These are phyloP conservation scores for Anthostomella pinea DNA, from an alignment of 2,329 filamentous ascomycete species.

Conservation along the genomic window DNA sequence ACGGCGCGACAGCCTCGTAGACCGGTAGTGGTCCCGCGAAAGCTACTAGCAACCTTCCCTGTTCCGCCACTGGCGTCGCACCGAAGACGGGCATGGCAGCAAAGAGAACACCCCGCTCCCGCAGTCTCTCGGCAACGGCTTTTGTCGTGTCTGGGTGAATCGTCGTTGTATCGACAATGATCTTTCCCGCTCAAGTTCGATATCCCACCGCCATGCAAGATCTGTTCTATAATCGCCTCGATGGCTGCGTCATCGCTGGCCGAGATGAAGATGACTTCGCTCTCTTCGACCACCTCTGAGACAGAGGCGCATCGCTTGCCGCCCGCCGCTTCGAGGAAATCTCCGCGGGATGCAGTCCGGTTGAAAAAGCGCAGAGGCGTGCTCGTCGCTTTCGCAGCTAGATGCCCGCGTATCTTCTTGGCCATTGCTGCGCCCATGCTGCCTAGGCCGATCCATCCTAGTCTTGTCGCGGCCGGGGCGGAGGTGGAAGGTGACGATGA, in stretches of 20 bases:
- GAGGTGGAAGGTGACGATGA: too few species aligned
- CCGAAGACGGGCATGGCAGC: constrained; percentile 50
- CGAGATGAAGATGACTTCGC: constrained; percentile 38
- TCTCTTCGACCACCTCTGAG: constrained; percentile 26
- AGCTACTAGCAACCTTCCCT: constrained; percentile 44
- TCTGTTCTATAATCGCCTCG: constrained; percentile 27
- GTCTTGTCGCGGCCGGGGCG: too few species aligned
- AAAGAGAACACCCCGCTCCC: constrained; percentile 32
- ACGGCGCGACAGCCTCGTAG: constrained; percentile 35
- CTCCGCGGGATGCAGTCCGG: constrained; percentile 45
- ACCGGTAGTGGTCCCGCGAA: constrained; percentile 40
- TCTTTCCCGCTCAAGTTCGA: constrained; percentile 35
- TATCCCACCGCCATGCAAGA: constrained; percentile 21
- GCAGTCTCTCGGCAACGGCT: constrained; percentile 24
- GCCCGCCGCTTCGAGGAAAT: constrained; percentile 27
- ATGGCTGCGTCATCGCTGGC: constrained; percentile 43
- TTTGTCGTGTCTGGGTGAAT: constrained; percentile 44
- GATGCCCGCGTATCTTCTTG: constrained; percentile 44
- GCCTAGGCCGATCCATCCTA: constrained; percentile 41
- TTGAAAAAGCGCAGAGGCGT: constrained; percentile 41
- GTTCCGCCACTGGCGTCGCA: constrained; percentile 45
- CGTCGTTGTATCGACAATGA: constrained; percentile 49
- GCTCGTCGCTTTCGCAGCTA: constrained; percentile 20
- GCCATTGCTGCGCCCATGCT: constrained; percentile 53
- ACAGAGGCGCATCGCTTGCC: constrained; percentile 23